Base-by-base conservation (phyloP, 1,284 basidiomycete species). In the Cerrena zonata region DNA sequence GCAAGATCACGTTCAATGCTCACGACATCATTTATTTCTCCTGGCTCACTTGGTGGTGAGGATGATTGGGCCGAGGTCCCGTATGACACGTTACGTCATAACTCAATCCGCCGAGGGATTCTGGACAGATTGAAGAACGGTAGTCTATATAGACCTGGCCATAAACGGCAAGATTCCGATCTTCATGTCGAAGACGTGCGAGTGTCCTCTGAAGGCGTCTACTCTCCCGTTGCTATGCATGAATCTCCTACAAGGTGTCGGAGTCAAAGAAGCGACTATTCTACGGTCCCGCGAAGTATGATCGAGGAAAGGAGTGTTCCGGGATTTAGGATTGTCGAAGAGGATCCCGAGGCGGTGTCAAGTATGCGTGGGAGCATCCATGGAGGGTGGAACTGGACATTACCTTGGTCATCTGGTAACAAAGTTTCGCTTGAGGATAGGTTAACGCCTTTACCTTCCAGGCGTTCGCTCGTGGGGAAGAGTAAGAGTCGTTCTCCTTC, bases 241-340 rank as follows among this genome's bases (percentile, higher is more conserved):
- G 49, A 27, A 46, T 19, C 13, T n/a, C 21, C 50, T 54, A 41
- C 55, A 59, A 40, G 68, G 68, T 2, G 69, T 69, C 56, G 66
- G 34, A 65, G 68, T 40, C 57, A 18, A 40, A 19, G 10, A n/a
- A 48, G 39, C 24, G 19, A 11, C 21, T 7, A 12, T 10, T 3
- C 45, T n/a, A n/a, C 30, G 22, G 45, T 47, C 3, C n/a, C 51
- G 21, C 19, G 37, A 15, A 13, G 26, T 12, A 15, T 18, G 11
- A 30, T 48, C 23, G n/a, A 23, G 50, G 51, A 27, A 47, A 18
- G 3, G 18, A 44, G 42, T 37, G 51, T 55, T 40, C 56, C 60
- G 37, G 69, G 69, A 2, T 71, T 70, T 56, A 56, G 67, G 34
- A 65, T 70, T 42, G 58, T 69, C 37, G 57, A 65, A 38, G 68